These are phyloP conservation scores for Fusarium hainanense DNA, from an alignment of 2,329 filamentous ascomycete genomes.

Conservation along the genomic window DNA sequence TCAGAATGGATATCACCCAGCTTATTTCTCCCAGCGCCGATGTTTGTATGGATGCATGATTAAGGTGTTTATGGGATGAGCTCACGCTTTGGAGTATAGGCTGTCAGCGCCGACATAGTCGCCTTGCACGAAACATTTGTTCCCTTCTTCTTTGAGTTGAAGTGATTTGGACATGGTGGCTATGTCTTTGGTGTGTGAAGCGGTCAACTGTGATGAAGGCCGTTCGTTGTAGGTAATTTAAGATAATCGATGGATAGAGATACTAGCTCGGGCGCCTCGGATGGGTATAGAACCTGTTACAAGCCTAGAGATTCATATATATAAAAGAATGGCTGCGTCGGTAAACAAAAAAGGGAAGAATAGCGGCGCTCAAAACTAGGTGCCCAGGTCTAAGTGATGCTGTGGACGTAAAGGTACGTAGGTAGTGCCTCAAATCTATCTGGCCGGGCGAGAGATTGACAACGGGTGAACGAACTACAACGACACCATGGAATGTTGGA, in stretches of 20 bases:
- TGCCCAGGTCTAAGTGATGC: neutral
- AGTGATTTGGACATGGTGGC: constrained; percentile 51
- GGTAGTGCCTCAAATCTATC: neutral
- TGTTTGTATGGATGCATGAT: neutral
- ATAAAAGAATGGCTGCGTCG: neutral
- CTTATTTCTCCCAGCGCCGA: neutral
- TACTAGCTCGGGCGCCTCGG: neutral
- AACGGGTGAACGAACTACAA: constrained; percentile 5
- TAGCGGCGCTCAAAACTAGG: neutral
- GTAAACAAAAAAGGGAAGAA: neutral
- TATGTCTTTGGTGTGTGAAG: neutral
- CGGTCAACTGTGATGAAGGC: neutral
- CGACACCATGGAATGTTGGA: constrained; percentile 1
- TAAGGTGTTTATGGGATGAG: constrained; percentile 17
- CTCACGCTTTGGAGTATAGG: constrained; percentile 78
- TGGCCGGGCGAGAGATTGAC: neutral
- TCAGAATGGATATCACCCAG: constrained; percentile 13
- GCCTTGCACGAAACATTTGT: constrained; percentile 71
- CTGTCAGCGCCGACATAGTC: constrained; percentile 75
- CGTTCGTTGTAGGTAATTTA: neutral
- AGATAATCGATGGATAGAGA: neutral
- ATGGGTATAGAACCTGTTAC: neutral
- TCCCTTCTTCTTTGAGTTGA: constrained; percentile 68
- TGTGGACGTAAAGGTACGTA: neutral
- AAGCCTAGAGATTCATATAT: neutral